Conservation (phyloP, 768 basidiomycete genomes). For the Pleurotus djamor region DNA sequence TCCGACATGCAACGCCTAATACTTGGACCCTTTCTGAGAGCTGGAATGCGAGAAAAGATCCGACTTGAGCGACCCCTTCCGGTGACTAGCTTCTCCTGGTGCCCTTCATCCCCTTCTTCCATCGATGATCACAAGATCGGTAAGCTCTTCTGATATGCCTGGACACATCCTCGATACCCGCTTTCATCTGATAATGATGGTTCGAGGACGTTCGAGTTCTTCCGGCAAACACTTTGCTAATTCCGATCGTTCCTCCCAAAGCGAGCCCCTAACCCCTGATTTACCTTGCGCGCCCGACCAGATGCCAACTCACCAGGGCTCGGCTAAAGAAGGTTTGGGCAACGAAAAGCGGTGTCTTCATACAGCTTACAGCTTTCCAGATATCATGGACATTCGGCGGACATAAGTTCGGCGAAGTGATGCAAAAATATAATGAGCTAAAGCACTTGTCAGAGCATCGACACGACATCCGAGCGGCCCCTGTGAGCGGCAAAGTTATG, state of each 20-base stretch:
- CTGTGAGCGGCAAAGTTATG: too few relatives aligned
- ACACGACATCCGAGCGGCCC: too few relatives aligned
- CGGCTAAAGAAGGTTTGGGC: too few relatives aligned
- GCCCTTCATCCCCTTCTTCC: neutral
- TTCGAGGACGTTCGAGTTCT: conserved; percentile 5
- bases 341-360: too few relatives aligned
- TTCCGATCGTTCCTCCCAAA: too few relatives aligned
- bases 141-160: neutral
- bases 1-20: neutral
- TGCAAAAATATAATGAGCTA: neutral
- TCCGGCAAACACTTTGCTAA: neutral
- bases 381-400: conserved; percentile 1
- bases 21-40: neutral
- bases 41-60: neutral
- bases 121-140: neutral
- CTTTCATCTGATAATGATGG: neutral
- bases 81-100: neutral
- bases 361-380: too few relatives aligned
- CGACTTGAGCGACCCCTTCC: neutral
- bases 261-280: too few relatives aligned
- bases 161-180: neutral
- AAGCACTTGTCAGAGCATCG: neutral
- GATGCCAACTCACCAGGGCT: neutral
- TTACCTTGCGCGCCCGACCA: neutral
- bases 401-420: neutral